Percentiles rank a stretch among this genome's conserved stretches.
Evolutionary conservation across 257 asterid species (phyloP).

Genomic region (Avicennia marina): DNA sequence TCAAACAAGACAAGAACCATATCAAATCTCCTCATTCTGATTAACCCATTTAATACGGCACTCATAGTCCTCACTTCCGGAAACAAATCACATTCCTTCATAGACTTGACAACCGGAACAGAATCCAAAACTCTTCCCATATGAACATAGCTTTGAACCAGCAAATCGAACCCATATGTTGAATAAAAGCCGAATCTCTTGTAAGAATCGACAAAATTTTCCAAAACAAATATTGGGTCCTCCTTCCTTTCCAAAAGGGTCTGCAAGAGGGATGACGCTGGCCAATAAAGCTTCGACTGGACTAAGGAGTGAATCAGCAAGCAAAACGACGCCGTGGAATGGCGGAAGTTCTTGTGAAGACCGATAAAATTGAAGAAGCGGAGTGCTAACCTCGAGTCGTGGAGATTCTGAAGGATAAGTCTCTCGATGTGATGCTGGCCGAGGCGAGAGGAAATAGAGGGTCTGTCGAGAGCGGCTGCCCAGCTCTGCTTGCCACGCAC

Average conservation of each 20-base stretch:
- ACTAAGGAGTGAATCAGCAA: slow-evolving; percentile 74
- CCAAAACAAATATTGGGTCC: slow-evolving; percentile 48
- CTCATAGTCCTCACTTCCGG: slow-evolving; percentile 85
- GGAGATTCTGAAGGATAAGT: slow-evolving; percentile 52
- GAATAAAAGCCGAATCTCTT: slow-evolving; percentile 42
- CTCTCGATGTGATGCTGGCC: slow-evolving; percentile 52
- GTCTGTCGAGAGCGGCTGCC: slow-evolving; percentile 43
- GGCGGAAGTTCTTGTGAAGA: slow-evolving; percentile 67
- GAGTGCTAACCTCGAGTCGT: slow-evolving; percentile 72
- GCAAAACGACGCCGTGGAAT: slow-evolving; percentile 76
- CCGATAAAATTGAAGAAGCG: slow-evolving; percentile 93
- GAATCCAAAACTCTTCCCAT: slow-evolving; percentile 51
- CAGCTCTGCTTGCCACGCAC: slow-evolving; percentile 64
- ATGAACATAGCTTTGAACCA: slow-evolving; percentile 67
- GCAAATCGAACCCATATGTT: slow-evolving; percentile 67
- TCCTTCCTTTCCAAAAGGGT: slow-evolving; percentile 57
- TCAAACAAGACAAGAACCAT: slow-evolving; percentile 63
- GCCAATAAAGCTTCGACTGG: slow-evolving; percentile 76
- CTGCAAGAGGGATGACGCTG: slow-evolving; percentile 80
- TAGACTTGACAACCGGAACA: slow-evolving; percentile 46
- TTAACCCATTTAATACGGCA: slow-evolving; percentile 60
- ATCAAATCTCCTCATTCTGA: slow-evolving; percentile 50
- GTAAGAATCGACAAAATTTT: slow-evolving; percentile 38
- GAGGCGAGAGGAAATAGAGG: slow-evolving; percentile 44
- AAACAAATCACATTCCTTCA: slow-evolving; percentile 57